Evolutionary conservation across 768 basidiomycete genomes (phyloP), one percentile per base, ranked within the genome.

Genomic region (Lyophyllum semitale): DNA sequence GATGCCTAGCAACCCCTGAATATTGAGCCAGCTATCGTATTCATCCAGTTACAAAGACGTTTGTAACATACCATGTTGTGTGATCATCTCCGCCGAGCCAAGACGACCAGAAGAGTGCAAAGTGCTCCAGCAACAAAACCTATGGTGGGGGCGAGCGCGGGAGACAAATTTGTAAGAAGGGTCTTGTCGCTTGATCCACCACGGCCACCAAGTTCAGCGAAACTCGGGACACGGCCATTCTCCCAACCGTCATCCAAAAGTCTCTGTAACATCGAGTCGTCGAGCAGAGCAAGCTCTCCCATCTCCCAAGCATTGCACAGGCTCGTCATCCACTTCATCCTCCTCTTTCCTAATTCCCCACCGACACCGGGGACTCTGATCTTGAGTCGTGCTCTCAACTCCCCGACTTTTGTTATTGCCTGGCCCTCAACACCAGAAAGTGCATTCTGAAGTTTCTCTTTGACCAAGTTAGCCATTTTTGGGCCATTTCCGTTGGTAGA

Each of bases 401-500:
- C 70, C 6, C 97, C 97, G 48, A 97, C 87, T 56, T 80, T 86
- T 61, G 82, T 78, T 33, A 98, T 89, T 4, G 93, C 91, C 48
- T 80, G 78, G 25, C 91, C 96, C 32, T 89, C 85, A 51, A 81
- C 71, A 11, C 80, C 79, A 5, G 92, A 88, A 33, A 99, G 73
- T n/a, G 78, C 75, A 5, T 73, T 71, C 68, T 89, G 84, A 57
- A 98, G 76, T 62, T 71, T 79, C 58, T 80, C 77, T 59, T 87
- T 84, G 51, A 99, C 84, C 62, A 97, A 76, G 58, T 89, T 89
- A 3, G 95, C 94, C 66, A 98, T 79, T 66, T 91, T 88, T 1
- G 97, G 97, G 12, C 93, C 91, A 63, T 91, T 87, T 29, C 97
- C 97, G 57, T 92, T 92, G 3, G 97, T 98, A 17, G 93, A 95